phyloP scores from a whole-genome alignment of 2,329 filamentous ascomycete species.

The Fusarium oligoseptatum region DNA sequence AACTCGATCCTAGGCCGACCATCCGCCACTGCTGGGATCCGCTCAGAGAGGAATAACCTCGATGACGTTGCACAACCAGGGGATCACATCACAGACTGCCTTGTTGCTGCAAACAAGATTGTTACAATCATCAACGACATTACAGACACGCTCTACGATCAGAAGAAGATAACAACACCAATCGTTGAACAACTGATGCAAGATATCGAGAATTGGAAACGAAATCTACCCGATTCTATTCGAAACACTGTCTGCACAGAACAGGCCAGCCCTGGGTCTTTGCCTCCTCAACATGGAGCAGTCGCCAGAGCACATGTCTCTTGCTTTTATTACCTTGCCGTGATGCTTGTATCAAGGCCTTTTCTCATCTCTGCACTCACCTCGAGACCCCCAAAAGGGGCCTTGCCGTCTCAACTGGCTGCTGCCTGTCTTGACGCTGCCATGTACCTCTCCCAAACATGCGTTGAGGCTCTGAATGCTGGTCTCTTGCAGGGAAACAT shows the following conservation, averaged over 20 bases:
- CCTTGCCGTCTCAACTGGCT: conserved; percentile 56
- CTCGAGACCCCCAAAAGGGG: conserved; percentile 46
- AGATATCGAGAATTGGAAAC: conserved; percentile 61
- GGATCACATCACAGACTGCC: conserved; percentile 44
- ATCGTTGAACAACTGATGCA: conserved; percentile 57
- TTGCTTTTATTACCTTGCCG: conserved; percentile 70
- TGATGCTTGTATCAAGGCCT: conserved; percentile 68
- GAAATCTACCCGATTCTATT: conserved; percentile 55
- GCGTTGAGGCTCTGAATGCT: conserved; percentile 60
- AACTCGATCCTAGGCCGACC: conserved; percentile 56
- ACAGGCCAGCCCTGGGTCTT: conserved; percentile 6
- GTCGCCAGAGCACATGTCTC: conserved; percentile 67
- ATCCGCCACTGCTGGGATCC: conserved; percentile 48
- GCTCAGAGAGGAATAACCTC: conserved; percentile 24
- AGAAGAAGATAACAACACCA: conserved; percentile 48
- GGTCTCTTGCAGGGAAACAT: conserved; percentile 65
- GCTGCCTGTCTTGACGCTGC: conserved; percentile 68
- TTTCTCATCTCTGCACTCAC: conserved; percentile 66
- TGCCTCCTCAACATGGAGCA: conserved; percentile 48
- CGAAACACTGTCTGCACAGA: conserved; percentile 16
- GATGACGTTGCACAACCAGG: conserved; percentile 28
- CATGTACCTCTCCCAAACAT: conserved; percentile 67
- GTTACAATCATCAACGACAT: conserved; percentile 60
- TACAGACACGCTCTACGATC: conserved; percentile 57
- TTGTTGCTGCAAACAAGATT: conserved; percentile 58